Conservation (phyloP, 2,329 filamentous ascomycete species). For the Stemphylium lycopersici region DNA sequence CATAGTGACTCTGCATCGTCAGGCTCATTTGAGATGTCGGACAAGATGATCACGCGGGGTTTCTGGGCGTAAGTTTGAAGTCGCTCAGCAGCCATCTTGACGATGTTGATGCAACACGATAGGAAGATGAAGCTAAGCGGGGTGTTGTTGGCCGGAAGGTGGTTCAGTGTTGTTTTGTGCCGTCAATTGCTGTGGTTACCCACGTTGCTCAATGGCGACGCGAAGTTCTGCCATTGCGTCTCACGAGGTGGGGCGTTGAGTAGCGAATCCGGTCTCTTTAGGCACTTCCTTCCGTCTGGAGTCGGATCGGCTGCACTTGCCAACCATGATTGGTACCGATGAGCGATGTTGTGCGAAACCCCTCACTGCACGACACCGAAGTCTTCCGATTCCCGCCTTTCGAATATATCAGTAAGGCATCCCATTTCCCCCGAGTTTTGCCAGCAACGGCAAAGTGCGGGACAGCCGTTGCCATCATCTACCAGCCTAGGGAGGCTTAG, state of each 20-base stretch:
- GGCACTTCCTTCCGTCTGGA: conserved; percentile 25
- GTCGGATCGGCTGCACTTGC: conserved; percentile 23
- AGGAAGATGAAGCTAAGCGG: neutral
- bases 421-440: neutral
- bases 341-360: neutral
- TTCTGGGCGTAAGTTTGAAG: conserved; percentile 42
- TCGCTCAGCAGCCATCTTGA: conserved; percentile 32
- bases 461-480: conserved; percentile 2
- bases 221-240: conserved; percentile 25
- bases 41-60: conserved; percentile 50
- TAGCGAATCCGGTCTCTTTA: conserved; percentile 19
- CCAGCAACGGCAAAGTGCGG: neutral
- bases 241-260: conserved; percentile 23
- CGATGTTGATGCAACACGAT: neutral
- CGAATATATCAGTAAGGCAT: neutral
- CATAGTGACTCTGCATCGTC: conserved; percentile 49
- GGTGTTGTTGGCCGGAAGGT: neutral
- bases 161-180: conserved; percentile 11
- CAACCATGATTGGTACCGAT: neutral
- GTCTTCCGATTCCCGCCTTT: neutral
- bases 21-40: conserved; percentile 50
- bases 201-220: conserved; percentile 21
- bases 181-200: conserved; percentile 20
- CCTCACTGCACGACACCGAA: neutral
- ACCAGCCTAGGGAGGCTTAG: neutral